Percentiles rank a stretch among this genome's conserved stretches.
Conservation (phyloP, 257 asterid species). For the Avicennia marina region DNA sequence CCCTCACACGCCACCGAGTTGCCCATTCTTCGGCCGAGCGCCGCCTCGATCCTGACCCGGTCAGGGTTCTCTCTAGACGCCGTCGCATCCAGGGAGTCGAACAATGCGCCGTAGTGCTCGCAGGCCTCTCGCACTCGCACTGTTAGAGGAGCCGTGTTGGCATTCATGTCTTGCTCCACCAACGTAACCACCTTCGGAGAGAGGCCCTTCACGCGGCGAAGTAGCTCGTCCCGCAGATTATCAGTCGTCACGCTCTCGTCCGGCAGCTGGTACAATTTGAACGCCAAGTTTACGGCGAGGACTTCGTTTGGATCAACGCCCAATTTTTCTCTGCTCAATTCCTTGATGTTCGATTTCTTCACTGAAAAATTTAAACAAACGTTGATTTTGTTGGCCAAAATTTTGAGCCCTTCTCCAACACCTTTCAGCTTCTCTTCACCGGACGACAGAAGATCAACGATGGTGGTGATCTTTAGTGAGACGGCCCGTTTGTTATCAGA, state of each 20-base stretch:
- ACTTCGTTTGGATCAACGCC: slow-evolving; percentile 41
- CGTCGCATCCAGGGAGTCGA: slow-evolving; percentile 59
- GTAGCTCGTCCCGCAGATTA: slow-evolving; percentile 53
- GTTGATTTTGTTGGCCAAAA: slow-evolving; percentile 40
- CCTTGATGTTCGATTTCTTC: slow-evolving; percentile 10
- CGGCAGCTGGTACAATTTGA: slow-evolving; percentile 44
- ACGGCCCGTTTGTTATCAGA: slow-evolving; percentile 24
- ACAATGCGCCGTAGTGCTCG: slow-evolving; percentile 53
- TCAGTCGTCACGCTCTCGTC: slow-evolving; percentile 77
- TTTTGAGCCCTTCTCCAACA: slow-evolving; percentile 24
- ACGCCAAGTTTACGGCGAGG: slow-evolving; percentile 67
- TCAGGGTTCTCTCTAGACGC: slow-evolving; percentile 29
- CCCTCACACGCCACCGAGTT: slow-evolving; percentile 90
- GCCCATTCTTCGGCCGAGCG: slow-evolving; percentile 52
- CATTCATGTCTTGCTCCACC: slow-evolving; percentile 65
- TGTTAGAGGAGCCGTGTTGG: slow-evolving; percentile 54
- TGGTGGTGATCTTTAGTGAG: slow-evolving; percentile 42
- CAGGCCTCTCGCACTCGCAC: slow-evolving; percentile 60
- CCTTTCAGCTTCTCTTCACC: too few relatives aligned
- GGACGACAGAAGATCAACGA: slow-evolving; percentile 23
- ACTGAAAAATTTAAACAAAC: slow-evolving; percentile 31
- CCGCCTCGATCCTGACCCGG: slow-evolving; percentile 54
- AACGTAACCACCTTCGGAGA: slow-evolving; percentile 53
- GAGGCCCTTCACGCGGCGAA: slow-evolving; percentile 57
- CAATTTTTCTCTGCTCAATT: slow-evolving; percentile 37